Conservation (phyloP, 2,329 filamentous ascomycete species). For the Scortechinia acanthostroma region DNA sequence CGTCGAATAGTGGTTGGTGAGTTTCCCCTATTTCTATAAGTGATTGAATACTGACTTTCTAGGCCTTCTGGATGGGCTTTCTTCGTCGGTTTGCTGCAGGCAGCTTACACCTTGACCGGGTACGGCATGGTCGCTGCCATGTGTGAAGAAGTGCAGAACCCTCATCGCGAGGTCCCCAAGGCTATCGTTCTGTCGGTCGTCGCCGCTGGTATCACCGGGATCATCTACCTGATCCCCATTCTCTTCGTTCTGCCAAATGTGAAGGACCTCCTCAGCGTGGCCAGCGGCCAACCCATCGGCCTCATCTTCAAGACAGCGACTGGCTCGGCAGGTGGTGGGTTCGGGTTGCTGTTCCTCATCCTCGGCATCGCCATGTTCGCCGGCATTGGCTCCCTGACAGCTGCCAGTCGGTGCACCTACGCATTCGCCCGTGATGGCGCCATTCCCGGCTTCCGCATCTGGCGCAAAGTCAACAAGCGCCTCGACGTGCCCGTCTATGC, state of each 20-base stretch:
- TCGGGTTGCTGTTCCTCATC: conserved; percentile 69
- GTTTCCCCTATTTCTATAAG: not conserved
- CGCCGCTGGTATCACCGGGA: conserved; percentile 57
- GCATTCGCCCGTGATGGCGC: conserved; percentile 71
- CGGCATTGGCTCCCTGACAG: conserved; percentile 68
- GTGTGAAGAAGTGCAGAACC: conserved; percentile 68
- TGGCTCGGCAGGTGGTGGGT: conserved; percentile 65
- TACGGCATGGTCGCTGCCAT: conserved; percentile 69
- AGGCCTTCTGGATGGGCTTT: conserved; percentile 65
- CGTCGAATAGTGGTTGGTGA: conserved; percentile 47
- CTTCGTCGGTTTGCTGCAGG: conserved; percentile 65
- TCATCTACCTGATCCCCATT: conserved; percentile 66
- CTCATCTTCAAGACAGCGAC: conserved; percentile 71
- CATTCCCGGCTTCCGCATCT: conserved; percentile 62
- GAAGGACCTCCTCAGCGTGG: conserved; percentile 50
- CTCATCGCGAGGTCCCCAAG: conserved; percentile 62
- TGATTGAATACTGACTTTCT: not conserved
- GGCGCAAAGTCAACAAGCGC: conserved; percentile 55
- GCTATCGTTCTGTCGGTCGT: conserved; percentile 66
- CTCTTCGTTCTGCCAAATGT: conserved; percentile 71
- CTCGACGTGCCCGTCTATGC: conserved; percentile 68
- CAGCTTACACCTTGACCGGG: conserved; percentile 52
- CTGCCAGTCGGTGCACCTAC: conserved; percentile 68
- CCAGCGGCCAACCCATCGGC: conserved; percentile 71
- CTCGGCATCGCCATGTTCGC: conserved; percentile 73